Percentiles rank a stretch among this genome's conserved stretches.
phyloP scores from a whole-genome alignment of 2,329 filamentous ascomycete genomes.

The Didymellaceae sp. region DNA sequence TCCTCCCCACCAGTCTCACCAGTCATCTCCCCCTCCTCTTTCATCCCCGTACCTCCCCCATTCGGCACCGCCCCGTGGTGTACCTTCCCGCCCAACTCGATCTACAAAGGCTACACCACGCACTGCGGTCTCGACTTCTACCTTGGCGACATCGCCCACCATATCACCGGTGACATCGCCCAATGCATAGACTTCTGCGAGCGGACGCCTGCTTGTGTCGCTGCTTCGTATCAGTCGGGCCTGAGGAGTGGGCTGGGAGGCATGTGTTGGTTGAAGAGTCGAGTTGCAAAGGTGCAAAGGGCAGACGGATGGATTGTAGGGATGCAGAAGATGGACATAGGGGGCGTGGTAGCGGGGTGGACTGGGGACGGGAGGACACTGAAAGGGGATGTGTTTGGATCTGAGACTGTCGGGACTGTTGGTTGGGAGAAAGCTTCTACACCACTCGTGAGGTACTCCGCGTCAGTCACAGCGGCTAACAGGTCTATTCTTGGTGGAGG shows the following conservation, averaged over 20 bases:
- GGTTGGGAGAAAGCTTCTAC: too few relatives aligned
- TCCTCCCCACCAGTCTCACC: neutral
- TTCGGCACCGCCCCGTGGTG: neutral
- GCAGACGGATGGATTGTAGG: neutral
- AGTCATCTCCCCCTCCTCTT: too few relatives aligned
- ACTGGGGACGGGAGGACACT: too few relatives aligned
- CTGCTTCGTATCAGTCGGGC: neutral
- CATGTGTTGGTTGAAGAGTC: neutral
- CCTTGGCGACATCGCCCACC: neutral
- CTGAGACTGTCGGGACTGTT: too few relatives aligned
- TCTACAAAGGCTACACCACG: neutral
- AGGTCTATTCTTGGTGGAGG: too few relatives aligned
- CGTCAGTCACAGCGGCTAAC: too few relatives aligned
- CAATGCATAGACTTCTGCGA: neutral
- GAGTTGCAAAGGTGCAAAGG: neutral
- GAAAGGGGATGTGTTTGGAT: too few relatives aligned
- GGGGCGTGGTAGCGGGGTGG: too few relatives aligned
- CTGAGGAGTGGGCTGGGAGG: neutral
- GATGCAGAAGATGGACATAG: neutral
- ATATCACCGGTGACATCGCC: neutral
- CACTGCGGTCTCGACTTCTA: constrained; percentile 6
- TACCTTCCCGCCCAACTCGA: neutral
- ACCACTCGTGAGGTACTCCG: too few relatives aligned
- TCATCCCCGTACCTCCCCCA: too few relatives aligned
- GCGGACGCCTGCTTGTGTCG: neutral